Conservation (phyloP, 1,284 basidiomycete genomes). For the Cystobasidiaceae sp. region DNA sequence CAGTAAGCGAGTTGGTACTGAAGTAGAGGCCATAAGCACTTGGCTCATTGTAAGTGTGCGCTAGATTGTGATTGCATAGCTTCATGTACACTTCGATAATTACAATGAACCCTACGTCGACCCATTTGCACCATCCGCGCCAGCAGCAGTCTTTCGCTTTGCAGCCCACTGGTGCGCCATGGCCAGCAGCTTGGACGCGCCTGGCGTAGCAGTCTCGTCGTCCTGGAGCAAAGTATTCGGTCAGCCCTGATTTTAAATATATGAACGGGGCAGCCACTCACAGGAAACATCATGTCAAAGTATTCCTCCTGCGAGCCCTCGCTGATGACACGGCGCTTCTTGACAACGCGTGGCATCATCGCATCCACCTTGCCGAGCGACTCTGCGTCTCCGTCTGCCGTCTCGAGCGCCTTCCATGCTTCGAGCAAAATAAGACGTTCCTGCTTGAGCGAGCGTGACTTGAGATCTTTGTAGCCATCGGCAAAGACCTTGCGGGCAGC, state of each 20-base stretch:
- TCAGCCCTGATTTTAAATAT: background rate
- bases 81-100: no score
- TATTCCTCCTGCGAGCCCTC: constrained; percentile 79
- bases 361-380: constrained; percentile 68
- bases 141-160: constrained; percentile 40
- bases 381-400: constrained; percentile 63
- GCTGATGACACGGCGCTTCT: constrained; percentile 71
- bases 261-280: background rate
- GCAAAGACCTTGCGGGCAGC: constrained; percentile 73
- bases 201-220: constrained; percentile 84
- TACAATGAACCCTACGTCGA: no score
- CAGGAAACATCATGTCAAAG: constrained; percentile 78
- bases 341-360: constrained; percentile 86
- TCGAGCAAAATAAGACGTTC: constrained; percentile 87
- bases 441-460: constrained; percentile 71
- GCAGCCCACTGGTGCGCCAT: constrained; percentile 79
- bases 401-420: constrained; percentile 89
- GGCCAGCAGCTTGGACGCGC: constrained; percentile 80
- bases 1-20: no score
- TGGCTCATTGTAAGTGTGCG: no score
- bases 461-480: constrained; percentile 78
- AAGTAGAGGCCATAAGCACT: no score
- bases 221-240: constrained; percentile 64
- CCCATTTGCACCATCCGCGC: constrained; percentile 5
- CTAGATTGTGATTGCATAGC: no score